Evolutionary conservation across 2,329 filamentous ascomycete species (phyloP).

Genomic region (Colletotrichum sp.): DNA sequence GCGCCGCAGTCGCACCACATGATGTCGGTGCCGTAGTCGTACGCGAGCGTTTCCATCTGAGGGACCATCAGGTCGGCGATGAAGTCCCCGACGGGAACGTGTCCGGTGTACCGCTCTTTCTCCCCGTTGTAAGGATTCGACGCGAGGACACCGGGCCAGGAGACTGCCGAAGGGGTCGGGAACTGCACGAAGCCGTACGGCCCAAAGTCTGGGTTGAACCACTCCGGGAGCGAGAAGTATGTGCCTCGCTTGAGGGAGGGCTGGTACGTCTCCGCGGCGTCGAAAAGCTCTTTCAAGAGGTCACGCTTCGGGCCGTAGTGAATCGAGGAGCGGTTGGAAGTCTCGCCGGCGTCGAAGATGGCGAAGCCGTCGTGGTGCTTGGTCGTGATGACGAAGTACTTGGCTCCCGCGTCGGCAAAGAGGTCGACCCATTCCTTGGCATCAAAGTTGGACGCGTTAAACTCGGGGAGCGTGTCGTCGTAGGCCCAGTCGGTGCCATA

Average conservation of each 20-base stretch:
- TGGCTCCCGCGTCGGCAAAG: conserved; percentile 54
- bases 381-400: conserved; percentile 51
- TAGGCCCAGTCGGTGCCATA: conserved; percentile 57
- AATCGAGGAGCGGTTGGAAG: conserved; percentile 43
- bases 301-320: conserved; percentile 36
- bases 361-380: conserved; percentile 55
- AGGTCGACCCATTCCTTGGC: conserved; percentile 59
- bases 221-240: conserved; percentile 54
- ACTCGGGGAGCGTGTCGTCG: conserved; percentile 59
- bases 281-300: conserved; percentile 44
- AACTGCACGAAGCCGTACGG: conserved; percentile 45
- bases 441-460: conserved; percentile 53
- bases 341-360: conserved; percentile 42
- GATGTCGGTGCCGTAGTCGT: conserved; percentile 47
- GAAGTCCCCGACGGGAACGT: conserved; percentile 42
- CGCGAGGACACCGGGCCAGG: conserved; percentile 26
- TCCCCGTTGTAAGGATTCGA: conserved; percentile 46
- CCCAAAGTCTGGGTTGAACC: conserved; percentile 51
- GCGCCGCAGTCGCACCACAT: conserved; percentile 55
- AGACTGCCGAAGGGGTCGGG: conserved; percentile 37
- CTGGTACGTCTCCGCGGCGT: conserved; percentile 20
- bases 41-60: conserved; percentile 49
- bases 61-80: conserved; percentile 47
- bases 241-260: conserved; percentile 37
- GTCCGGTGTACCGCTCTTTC: conserved; percentile 46